Evolutionary conservation across 2,329 filamentous ascomycete species (phyloP).

Genomic region (Colletotrichum horii): DNA sequence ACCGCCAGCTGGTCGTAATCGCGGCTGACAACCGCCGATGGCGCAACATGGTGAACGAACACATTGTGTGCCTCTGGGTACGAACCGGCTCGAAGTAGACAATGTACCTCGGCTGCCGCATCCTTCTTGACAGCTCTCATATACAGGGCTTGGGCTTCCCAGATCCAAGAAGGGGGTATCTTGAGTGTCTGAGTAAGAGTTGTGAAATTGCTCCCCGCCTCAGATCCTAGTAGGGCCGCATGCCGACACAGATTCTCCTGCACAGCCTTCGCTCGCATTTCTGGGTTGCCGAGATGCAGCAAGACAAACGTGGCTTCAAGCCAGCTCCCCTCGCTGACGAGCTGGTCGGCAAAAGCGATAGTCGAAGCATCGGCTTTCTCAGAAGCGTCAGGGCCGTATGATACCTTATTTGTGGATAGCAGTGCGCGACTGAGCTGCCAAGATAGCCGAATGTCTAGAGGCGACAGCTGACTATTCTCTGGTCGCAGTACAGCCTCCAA

Average conservation of each 20-base stretch:
- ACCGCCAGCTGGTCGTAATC: slow-evolving; percentile 74
- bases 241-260: slow-evolving; percentile 78
- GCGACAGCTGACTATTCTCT: slow-evolving; percentile 76
- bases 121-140: slow-evolving; percentile 77
- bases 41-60: slow-evolving; percentile 81
- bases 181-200: slow-evolving; percentile 68
- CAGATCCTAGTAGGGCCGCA: slow-evolving; percentile 67
- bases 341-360: slow-evolving; percentile 67
- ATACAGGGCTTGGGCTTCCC: slow-evolving; percentile 83
- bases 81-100: slow-evolving; percentile 78
- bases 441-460: slow-evolving; percentile 75
- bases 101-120: slow-evolving; percentile 74
- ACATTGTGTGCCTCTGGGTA: slow-evolving; percentile 85
- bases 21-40: slow-evolving; percentile 79
- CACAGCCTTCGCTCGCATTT: slow-evolving; percentile 68
- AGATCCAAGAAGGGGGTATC: slow-evolving; percentile 81
- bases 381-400: slow-evolving; percentile 57
- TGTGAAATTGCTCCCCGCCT: slow-evolving; percentile 60
- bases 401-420: slow-evolving; percentile 51
- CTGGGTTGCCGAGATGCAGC: slow-evolving; percentile 71
- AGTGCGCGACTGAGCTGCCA: slow-evolving; percentile 85
- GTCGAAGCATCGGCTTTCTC: slow-evolving; percentile 71
- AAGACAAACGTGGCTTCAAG: slow-evolving; percentile 78
- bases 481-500: slow-evolving; percentile 77
- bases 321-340: slow-evolving; percentile 70